Conservation (phyloP, 2,329 filamentous ascomycete genomes). For the Sporothrix pallida region DNA sequence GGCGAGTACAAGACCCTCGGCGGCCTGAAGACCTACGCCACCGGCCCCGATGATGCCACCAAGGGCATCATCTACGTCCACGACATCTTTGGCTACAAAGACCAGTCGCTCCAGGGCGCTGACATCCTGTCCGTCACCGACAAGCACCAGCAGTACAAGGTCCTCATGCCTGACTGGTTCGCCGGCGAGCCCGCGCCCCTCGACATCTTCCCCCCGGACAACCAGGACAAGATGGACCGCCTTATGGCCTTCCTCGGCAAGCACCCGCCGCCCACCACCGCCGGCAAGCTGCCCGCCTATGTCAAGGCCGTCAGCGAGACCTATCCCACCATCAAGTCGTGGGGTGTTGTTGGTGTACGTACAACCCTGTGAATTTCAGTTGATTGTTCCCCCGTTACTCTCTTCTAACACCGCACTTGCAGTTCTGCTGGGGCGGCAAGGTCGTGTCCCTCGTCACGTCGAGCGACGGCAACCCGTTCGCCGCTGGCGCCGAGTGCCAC, state of each 20-base stretch:
- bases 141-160: conserved; percentile 71
- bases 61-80: conserved; percentile 68
- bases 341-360: conserved; percentile 63
- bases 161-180: conserved; percentile 94
- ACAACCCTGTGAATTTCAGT: no score
- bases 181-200: conserved; percentile 69
- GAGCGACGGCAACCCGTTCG: conserved; percentile 60
- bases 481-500: conserved; percentile 58
- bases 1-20: conserved; percentile 54
- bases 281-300: conserved; percentile 59
- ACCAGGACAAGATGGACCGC: conserved; percentile 65
- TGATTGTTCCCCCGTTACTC: no score
- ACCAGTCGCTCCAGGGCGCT: conserved; percentile 72
- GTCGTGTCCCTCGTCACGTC: conserved; percentile 61
- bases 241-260: conserved; percentile 64
- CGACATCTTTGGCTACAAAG: conserved; percentile 74
- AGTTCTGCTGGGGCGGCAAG: conserved; percentile 75
- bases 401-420: neutral
- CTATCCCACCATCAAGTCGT: conserved; percentile 62
- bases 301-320: conserved; percentile 58
- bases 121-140: conserved; percentile 67
- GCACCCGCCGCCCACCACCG: conserved; percentile 55
- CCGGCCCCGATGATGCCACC: conserved; percentile 53
- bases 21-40: conserved; percentile 57
- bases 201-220: conserved; percentile 67